Percentiles rank a stretch among this genome's conserved stretches.
Conservation (phyloP, 805 yeast species). For the Candida suzukii region DNA sequence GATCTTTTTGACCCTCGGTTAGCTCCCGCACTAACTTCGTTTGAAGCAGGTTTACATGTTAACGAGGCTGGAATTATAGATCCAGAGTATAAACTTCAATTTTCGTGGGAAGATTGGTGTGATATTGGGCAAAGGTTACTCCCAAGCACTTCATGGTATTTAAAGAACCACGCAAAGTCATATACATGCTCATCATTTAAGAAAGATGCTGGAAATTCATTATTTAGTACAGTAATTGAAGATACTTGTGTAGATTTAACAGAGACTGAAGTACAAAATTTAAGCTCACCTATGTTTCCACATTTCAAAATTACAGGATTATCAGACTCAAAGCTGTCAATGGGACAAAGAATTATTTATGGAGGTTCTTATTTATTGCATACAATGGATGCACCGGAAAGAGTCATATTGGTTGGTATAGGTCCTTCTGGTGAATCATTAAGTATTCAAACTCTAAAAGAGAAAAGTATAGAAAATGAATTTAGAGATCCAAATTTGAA, state of each 20-base stretch:
- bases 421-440: not conserved
- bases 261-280: not conserved
- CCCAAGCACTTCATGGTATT: slow-evolving; percentile 14
- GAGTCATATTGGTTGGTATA: slow-evolving; percentile 23
- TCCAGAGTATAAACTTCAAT: slow-evolving; percentile 15
- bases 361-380: slow-evolving; percentile 29
- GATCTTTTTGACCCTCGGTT: slow-evolving; percentile 11
- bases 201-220: not conserved
- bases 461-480: not conserved
- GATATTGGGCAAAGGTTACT: slow-evolving; percentile 15
- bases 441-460: not conserved
- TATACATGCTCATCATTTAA: slow-evolving; percentile 2
- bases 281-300: slow-evolving; percentile 15
- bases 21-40: slow-evolving; percentile 12
- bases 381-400: slow-evolving; percentile 24
- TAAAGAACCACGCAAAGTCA: not conserved
- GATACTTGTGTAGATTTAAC: slow-evolving; percentile 1
- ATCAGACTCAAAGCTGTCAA: slow-evolving; percentile 16
- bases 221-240: not conserved
- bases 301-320: slow-evolving; percentile 19
- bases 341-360: slow-evolving; percentile 23
- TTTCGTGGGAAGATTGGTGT: slow-evolving; percentile 26
- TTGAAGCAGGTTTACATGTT: slow-evolving; percentile 7
- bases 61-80: slow-evolving; percentile 1
- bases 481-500: not conserved